Evolutionary conservation across 2,329 filamentous ascomycete species (phyloP), one percentile per base, ranked within the genome.

Genomic region (Neopestalotiopsis sp.): DNA sequence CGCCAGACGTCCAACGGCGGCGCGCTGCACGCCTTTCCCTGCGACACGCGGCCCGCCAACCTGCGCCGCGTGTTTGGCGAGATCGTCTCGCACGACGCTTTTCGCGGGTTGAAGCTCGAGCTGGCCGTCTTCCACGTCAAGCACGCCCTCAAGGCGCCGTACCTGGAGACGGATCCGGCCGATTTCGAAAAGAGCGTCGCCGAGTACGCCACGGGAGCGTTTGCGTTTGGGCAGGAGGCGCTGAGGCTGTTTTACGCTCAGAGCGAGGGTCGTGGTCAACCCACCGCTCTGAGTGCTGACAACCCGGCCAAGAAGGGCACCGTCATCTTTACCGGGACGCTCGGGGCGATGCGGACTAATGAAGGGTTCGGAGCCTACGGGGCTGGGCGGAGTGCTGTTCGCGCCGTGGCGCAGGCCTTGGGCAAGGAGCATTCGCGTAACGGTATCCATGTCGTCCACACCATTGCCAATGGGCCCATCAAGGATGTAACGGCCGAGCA

Each of bases 391-490:
- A 80, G 84, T 0, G 84, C 84, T 1, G 86, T 87, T 6, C 77
- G 87, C 49, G 87, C 88, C 76, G 77, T 89, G 13, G 86, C 63
- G 7, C 42, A 66, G 49, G 63, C 42, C 6, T 76, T 90, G 58
- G 87, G 86, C 0, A 83, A 86, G 49, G 88, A 90, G 76, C 86
- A 89, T 78, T 87, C 83, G 71, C 81, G 81, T n/a, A 85, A 83
- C 70, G 87, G 87, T 1, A 77, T 90, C 0, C 87, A 90, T 75
- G 86, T 89, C 3, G 86, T 86, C n/a, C 88, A 90, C 76, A 82
- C 87, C 2, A 87, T 90, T 70, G 86, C 85, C 0, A 89, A 89
- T 73, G 87, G 86, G 0, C 78, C 76, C 0, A 89, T 89, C 67
- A 79, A 78, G 38, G 87, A 89, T 73, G 84, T 84, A 1, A 14